Conservation (phyloP, 2,329 filamentous ascomycete species). For the Ustilaginoidea virens region DNA sequence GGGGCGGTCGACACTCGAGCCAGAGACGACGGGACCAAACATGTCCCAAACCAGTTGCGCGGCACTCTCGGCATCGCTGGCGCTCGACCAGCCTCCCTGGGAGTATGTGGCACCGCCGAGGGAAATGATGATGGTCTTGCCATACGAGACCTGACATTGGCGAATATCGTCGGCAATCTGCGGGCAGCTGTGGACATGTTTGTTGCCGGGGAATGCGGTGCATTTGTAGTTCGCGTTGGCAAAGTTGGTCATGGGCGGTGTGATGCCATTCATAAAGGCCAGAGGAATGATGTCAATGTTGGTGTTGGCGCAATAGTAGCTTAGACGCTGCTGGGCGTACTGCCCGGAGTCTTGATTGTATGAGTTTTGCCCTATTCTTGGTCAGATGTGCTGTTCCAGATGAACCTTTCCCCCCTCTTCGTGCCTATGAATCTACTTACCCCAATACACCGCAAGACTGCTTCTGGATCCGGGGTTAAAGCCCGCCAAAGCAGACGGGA, state of each 20-base stretch:
- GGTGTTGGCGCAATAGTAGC: constrained; percentile 5
- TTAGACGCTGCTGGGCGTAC: constrained; percentile 6
- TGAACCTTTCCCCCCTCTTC: too few species aligned
- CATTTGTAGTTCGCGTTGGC: constrained; percentile 49
- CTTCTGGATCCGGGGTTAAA: constrained; percentile 28
- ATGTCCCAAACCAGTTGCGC: constrained; percentile 54
- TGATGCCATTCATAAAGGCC: constrained; percentile 45
- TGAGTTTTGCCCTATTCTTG: constrained; percentile 40
- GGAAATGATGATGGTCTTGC: constrained; percentile 59
- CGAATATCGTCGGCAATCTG: constrained; percentile 43
- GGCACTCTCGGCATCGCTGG: constrained; percentile 32
- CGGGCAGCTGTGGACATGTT: constrained; percentile 34
- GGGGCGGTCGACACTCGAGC: constrained; percentile 37
- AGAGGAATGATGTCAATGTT: constrained; percentile 36
- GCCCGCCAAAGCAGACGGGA: constrained; percentile 20
- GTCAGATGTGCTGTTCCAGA: too few species aligned
- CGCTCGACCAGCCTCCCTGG: constrained; percentile 48
- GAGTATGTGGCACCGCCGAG: constrained; percentile 56
- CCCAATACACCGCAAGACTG: constrained; percentile 56
- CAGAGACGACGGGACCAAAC: constrained; percentile 42
- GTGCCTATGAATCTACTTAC: constrained; percentile 19
- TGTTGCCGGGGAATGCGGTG: constrained; percentile 30
- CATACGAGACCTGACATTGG: constrained; percentile 42
- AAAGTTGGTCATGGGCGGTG: constrained; percentile 43
- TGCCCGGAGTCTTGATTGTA: constrained; percentile 18